Base-by-base conservation (phyloP, 768 basidiomycete genomes). In the Amanita pseudoporphyria region DNA sequence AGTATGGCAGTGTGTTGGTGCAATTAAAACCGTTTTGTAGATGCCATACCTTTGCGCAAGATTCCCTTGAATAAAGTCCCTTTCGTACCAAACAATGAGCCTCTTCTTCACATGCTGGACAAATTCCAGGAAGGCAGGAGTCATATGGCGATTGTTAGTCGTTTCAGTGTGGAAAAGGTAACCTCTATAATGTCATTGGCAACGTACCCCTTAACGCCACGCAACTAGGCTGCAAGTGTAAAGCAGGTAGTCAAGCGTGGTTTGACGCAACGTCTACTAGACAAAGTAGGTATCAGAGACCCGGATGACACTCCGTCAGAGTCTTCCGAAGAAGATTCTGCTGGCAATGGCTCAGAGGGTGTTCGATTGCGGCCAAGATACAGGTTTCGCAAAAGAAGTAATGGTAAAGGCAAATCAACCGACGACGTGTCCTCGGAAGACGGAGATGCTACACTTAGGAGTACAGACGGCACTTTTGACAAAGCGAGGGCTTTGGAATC, bases 111-210 rank as follows among this genome's bases (percentile, higher is more conserved):
- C 22, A 87, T 92, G 53, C 72, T 94, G 28, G 90, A 93, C 62
- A 84, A 74, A 52, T 94, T 94, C 63, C 90, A 93, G 62, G 89
- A 91, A 59, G 91, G 89, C 3, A 75, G 88, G 26, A 88, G 85
- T 36, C 91, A 95, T 61, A 93, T 95, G 79, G 91, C 91, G 18
- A 86, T 94, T 56, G 88, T 93, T 47, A 82, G 81, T 53, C 79
- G 87, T 39, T 79, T 86, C 56, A 84, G 81, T 46, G 73, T 73
- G 10, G 79, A 83, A 51, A 83, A 81, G 64, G 74, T 71, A 33
- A 22, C 2, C 14, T 32, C 30, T 22, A 24, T 57, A 39, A 2
- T n/a, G 7, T 10, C 18, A 7, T 16, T 4, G 31, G 37, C 2
- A 19, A 14, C 16, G 26, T 7, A 22, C 6, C 16, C 33, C 19